Percentiles rank a stretch among this genome's conserved stretches.
Evolutionary conservation across 2,329 filamentous ascomycete genomes (phyloP).

Genomic region (Alternaria triticina): DNA sequence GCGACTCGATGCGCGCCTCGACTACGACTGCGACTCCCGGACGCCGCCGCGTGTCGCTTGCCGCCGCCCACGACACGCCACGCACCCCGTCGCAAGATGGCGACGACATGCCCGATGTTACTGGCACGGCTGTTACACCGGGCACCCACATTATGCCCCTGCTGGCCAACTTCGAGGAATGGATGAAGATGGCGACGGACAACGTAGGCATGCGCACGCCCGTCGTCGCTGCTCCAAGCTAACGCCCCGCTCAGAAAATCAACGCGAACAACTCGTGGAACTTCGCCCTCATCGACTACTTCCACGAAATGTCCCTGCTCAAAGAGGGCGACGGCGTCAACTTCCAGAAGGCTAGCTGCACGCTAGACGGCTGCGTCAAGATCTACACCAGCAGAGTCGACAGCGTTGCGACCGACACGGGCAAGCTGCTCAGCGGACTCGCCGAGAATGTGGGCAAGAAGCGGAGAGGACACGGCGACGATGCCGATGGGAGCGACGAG

Average conservation of each 20-base stretch:
- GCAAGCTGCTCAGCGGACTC: conserved; percentile 89
- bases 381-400: conserved; percentile 99
- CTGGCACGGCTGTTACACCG: conserved; percentile 81
- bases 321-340: conserved; percentile 98
- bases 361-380: conserved; percentile 96
- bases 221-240: conserved; percentile 6
- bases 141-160: conserved; percentile 91
- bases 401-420: conserved; percentile 96
- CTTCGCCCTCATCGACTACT: conserved; percentile 99
- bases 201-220: conserved; percentile 59
- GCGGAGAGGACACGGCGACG: conserved; percentile 41
- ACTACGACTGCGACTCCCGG: conserved; percentile 69
- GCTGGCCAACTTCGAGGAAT: conserved; percentile 97
- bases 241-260: conserved; percentile 62
- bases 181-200: conserved; percentile 99
- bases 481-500: conserved; percentile 45
- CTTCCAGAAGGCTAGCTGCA: conserved; percentile 98
- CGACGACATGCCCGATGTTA: conserved; percentile 66
- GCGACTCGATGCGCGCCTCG: conserved; percentile 87
- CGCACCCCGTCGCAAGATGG: conserved; percentile 54
- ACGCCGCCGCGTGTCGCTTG: conserved; percentile 67
- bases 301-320: conserved; percentile 97
- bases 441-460: conserved; percentile 79
- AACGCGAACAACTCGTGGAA: conserved; percentile 99
- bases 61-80: conserved; percentile 56